Conservation (phyloP, 108 stramenopile species). For the Discostella stelligeroides region DNA sequence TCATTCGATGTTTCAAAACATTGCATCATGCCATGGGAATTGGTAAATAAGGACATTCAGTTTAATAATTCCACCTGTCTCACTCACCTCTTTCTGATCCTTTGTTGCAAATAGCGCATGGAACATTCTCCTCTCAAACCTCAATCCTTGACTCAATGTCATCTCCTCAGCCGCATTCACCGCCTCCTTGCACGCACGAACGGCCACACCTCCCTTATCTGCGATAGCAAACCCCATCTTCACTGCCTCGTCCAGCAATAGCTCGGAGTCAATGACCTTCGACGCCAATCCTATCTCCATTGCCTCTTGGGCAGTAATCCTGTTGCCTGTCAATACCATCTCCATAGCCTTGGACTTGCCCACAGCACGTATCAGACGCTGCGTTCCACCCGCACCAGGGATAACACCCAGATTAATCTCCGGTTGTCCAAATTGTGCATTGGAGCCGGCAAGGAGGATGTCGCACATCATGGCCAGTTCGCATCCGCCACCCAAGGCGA, state of each 20-base stretch:
- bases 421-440: conserved; percentile 97
- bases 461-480: conserved; percentile 99
- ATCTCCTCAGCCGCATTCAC: conserved; percentile 97
- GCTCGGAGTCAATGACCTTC: conserved; percentile 79
- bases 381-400: conserved; percentile 96
- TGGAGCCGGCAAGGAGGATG: conserved; percentile 92
- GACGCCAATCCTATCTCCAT: conserved; percentile 90
- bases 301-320: conserved; percentile 90
- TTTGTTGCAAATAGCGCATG: conserved; percentile 96
- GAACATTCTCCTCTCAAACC: conserved; percentile 96
- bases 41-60: background rate
- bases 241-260: conserved; percentile 85
- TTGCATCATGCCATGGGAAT: background rate
- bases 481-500: conserved; percentile 97
- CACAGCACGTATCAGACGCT: conserved; percentile 93
- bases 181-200: conserved; percentile 93
- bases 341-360: conserved; percentile 99
- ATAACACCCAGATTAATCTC: conserved; percentile 98
- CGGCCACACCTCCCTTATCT: conserved; percentile 81
- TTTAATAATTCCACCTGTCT: too few relatives aligned
- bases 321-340: conserved; percentile 94
- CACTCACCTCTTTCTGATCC: conserved; percentile 96
- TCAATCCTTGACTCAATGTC: conserved; percentile 88
- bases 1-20: background rate
- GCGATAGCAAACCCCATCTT: conserved; percentile 93